Evolutionary conservation across 257 asterid species (phyloP), one percentile per base, ranked within the genome.

Genomic region (Ilex asprella): DNA sequence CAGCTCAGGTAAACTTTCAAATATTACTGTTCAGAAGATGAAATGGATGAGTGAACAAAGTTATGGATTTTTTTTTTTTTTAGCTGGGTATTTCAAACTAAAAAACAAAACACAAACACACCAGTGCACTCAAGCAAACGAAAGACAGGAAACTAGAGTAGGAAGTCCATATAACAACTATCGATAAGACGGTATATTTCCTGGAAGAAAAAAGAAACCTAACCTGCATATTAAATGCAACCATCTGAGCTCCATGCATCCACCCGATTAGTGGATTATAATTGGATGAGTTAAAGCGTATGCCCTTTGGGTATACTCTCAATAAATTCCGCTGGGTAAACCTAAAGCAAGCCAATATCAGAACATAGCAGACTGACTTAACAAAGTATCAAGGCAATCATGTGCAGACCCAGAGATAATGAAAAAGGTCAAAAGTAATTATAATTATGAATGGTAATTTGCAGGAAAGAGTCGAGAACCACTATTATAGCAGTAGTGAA

Each of bases 221-320:
- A 72, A 87, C 96, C 96, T 91, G 96, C 98, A 91, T 87, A 69
- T 91, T 91, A 80, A 87, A 84, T 67, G 98, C 96, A 61, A 91
- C 94, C 98, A 91, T 85, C 73, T 91, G 98, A 60, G 98, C 96
- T 78, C 98, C 98, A 68, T 87, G 96, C 64, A 76, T 68, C 98
- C 98, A 91, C 51, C 86, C 98, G 64, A 87, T 75, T 21, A 91
- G 80, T 54, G 98, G 98, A 73, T 91, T 88, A 75, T 91, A 91
- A 74, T 91, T 91, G 76, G 98, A 91, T n/a, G 98, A 87, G 79
- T 84, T 81, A 35, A 91, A 54, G 55, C 98, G 94, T 66, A 72
- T 86, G 61, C 96, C 98, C 74, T 87, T 87, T 47, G 98, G 96
- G 78, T 85, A 87, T 68, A 91, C 62, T 67, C 98, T 83, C 76